Evolutionary conservation across 306 rosid species (phyloP), one percentile per base, ranked within the genome.

Genomic region (Pyrus communis): DNA sequence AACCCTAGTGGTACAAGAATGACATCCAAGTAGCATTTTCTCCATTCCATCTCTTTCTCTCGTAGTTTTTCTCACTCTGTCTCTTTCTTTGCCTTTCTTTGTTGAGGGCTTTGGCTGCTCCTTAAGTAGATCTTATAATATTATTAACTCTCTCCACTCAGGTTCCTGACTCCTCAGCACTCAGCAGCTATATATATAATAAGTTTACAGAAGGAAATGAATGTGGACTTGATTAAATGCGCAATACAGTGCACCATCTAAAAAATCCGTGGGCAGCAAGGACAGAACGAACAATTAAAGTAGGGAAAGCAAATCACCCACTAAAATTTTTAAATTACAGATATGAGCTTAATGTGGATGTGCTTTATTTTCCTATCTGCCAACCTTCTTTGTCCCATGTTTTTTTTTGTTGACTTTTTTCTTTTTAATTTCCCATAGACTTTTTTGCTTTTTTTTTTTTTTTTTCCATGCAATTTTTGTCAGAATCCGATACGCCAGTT

Each of bases 1-100:
- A 92, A 80, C 69, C 82, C 98, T 55, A 92, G 77, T 0, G 98
- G 98, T 12, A 95, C 99, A 63, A 92, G 83, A 62, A 92, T 86
- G 54, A 91, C 86, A 80, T 96, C 99, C 87, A 96, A 83, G 77
- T 92, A 91, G 81, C 91, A 87, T 64, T 87, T 90, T 66, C 88
- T 96, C 99, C 99, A 96, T 77, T 85, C 97, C 92, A 87, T 91
- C 8, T 77, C 51, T 60, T 4, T 25, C 33, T 43, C 4, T 38
- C n/a, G 40, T 28, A 61, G 21, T 51, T 1, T 19, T 27, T 14
- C 67, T 76, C 18, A 54, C 42, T 35, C 5, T 45, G 23, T 72
- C 27, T 54, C 46, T 55, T 33, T 55, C 52, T 22, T 11, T 7
- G 25, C 43, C 52, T 11, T 31, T 59, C 42, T 40, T 9, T 43